Evolutionary conservation across 768 basidiomycete species (phyloP).

Genomic region (Boletus edulis): DNA sequence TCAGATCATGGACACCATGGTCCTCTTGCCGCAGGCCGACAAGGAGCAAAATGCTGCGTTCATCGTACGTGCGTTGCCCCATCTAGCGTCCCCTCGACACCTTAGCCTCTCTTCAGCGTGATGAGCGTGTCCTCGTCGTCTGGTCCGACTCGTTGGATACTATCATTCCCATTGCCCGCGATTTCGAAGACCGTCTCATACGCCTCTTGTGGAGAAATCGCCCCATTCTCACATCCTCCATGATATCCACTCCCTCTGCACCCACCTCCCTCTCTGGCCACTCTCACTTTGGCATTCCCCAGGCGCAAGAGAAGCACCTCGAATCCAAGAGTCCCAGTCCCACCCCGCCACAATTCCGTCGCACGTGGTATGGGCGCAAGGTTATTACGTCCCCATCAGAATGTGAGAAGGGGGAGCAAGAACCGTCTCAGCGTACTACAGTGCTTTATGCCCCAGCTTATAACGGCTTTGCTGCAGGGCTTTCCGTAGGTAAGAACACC

Average conservation of each 20-base stretch:
- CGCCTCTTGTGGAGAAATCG: conserved; percentile 50
- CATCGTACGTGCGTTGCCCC: conserved; percentile 50
- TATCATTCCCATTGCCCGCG: conserved; percentile 53
- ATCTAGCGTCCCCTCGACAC: background rate
- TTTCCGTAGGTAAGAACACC: conserved; percentile 17
- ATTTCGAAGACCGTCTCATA: conserved; percentile 59
- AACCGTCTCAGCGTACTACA: conserved; percentile 15
- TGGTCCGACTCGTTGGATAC: conserved; percentile 81
- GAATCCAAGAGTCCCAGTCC: conserved; percentile 19
- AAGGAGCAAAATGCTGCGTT: conserved; percentile 54
- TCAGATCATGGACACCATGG: conserved; percentile 78
- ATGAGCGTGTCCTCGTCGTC: conserved; percentile 80
- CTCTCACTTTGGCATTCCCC: conserved; percentile 29
- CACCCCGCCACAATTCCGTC: conserved; percentile 33
- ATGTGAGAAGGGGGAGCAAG: conserved; percentile 23
- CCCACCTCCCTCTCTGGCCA: conserved; percentile 37
- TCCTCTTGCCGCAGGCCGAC: conserved; percentile 58
- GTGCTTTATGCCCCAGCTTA: conserved; percentile 27
- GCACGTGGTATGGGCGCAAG: conserved; percentile 64
- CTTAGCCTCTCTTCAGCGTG: conserved; percentile 45
- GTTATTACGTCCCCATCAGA: conserved; percentile 36
- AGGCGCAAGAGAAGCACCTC: conserved; percentile 10
- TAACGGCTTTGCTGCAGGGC: conserved; percentile 28
- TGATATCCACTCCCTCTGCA: conserved; percentile 28
- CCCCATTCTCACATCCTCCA: conserved; percentile 23